These are phyloP conservation scores for Boletus vermiculosoides DNA, from an alignment of 768 basidiomycete genomes.

Conservation along the genomic window DNA sequence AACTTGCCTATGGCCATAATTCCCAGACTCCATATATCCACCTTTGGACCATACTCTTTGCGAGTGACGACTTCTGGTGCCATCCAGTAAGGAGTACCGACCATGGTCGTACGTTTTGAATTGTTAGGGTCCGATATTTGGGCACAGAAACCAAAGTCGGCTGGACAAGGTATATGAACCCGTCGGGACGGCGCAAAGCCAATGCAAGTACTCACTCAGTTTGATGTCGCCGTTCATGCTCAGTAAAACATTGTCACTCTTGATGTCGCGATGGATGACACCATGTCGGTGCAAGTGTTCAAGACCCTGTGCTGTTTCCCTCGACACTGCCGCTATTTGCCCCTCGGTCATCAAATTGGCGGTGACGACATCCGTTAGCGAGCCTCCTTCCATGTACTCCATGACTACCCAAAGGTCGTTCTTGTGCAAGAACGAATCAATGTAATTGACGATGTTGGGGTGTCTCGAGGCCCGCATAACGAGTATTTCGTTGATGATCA, in stretches of 20 bases:
- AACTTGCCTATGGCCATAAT: conserved; percentile 91
- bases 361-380: conserved; percentile 89
- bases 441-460: conserved; percentile 99
- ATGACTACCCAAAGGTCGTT: conserved; percentile 99
- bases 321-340: conserved; percentile 94
- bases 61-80: conserved; percentile 97
- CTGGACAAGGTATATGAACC: conserved; percentile 39
- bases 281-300: conserved; percentile 95
- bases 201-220: conserved; percentile 71
- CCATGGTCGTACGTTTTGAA: conserved; percentile 96
- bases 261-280: conserved; percentile 98
- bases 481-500: conserved; percentile 99
- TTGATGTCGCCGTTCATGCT: conserved; percentile 96
- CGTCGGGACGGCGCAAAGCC: neutral
- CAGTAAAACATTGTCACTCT: conserved; percentile 95
- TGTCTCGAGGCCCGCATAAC: conserved; percentile 97
- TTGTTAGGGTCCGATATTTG: conserved; percentile 89
- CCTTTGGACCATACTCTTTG: conserved; percentile 97
- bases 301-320: conserved; percentile 90
- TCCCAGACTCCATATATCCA: conserved; percentile 96
- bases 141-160: conserved; percentile 98
- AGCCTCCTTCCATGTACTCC: conserved; percentile 99
- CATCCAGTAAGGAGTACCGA: conserved; percentile 99
- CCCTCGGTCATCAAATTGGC: conserved; percentile 95
- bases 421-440: conserved; percentile 96